These are phyloP conservation scores for Orbilia quercus DNA, from an alignment of 2,329 filamentous ascomycete genomes.

Conservation along the genomic window DNA sequence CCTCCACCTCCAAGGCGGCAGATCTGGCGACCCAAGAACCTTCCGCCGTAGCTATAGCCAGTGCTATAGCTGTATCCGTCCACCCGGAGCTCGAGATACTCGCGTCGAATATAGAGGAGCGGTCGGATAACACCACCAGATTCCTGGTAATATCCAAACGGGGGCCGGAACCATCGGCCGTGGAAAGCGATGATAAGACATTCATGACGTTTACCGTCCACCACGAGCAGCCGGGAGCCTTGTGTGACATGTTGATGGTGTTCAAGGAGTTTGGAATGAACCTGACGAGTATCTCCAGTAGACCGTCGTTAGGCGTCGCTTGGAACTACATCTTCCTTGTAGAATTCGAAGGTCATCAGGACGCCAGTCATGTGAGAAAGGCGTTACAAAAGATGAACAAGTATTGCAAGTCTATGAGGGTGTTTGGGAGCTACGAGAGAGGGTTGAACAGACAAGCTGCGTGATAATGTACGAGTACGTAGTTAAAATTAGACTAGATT, in stretches of 20 bases:
- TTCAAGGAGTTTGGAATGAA: conserved; percentile 81
- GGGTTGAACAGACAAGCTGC: conserved; percentile 17
- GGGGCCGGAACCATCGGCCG: conserved; percentile 13
- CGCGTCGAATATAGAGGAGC: conserved; percentile 76
- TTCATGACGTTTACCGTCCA: conserved; percentile 84
- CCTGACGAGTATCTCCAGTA: conserved; percentile 87
- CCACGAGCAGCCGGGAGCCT: conserved; percentile 80
- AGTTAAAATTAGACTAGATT: too few species aligned
- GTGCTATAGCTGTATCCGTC: conserved; percentile 75
- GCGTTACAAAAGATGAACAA: conserved; percentile 71
- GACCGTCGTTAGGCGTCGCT: conserved; percentile 76
- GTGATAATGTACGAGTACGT: too few species aligned
- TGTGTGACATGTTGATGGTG: conserved; percentile 81
- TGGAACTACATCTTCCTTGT: conserved; percentile 98
- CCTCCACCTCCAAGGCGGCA: conserved; percentile 85
- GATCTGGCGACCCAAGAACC: conserved; percentile 75
- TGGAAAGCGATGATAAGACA: conserved; percentile 49
- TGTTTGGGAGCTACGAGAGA: conserved; percentile 59
- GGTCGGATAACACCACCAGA: conserved; percentile 79
- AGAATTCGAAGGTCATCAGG: conserved; percentile 79
- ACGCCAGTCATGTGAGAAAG: conserved; percentile 70
- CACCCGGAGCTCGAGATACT: conserved; percentile 71
- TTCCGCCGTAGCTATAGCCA: conserved; percentile 79
- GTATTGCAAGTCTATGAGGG: conserved; percentile 58
- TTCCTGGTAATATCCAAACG: conserved; percentile 74